Conservation (phyloP, 805 yeast species). For the Metschnikowia shivogae region DNA sequence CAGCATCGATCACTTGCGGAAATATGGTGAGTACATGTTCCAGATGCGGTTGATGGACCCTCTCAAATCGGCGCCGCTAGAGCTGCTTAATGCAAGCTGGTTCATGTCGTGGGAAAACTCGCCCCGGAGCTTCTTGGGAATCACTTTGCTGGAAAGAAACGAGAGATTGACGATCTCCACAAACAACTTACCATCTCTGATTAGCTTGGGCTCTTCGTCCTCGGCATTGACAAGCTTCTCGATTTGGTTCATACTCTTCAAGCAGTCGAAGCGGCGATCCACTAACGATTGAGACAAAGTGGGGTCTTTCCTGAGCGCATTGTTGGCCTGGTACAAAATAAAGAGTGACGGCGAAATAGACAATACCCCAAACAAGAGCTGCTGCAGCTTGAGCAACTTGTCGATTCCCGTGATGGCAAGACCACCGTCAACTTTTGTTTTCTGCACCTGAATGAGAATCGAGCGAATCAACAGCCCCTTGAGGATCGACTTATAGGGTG, state of each 20-base stretch:
- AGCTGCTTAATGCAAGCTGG: slow-evolving; percentile 38
- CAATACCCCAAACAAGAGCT: slow-evolving; percentile 86
- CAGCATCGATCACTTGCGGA: slow-evolving; percentile 11
- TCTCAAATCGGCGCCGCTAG: slow-evolving; percentile 37
- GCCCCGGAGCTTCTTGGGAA: slow-evolving; percentile 46
- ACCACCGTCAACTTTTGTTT: slow-evolving; percentile 92
- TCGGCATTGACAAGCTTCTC: slow-evolving; percentile 46
- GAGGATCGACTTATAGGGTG: slow-evolving; percentile 61
- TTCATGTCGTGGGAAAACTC: slow-evolving; percentile 65
- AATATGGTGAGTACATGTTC: slow-evolving; percentile 50
- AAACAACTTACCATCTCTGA: slow-evolving; percentile 51
- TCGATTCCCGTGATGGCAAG: slow-evolving; percentile 89
- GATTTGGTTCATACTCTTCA: slow-evolving; percentile 50
- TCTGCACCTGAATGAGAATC: slow-evolving; percentile 86
- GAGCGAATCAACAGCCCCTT: slow-evolving; percentile 73
- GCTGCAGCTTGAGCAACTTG: slow-evolving; percentile 82
- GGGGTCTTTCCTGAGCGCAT: slow-evolving; percentile 26
- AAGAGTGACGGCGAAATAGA: slow-evolving; percentile 81
- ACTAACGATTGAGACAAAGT: slow-evolving; percentile 28
- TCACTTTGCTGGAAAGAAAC: slow-evolving; percentile 40
- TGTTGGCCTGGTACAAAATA: slow-evolving; percentile 46
- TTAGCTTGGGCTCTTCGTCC: slow-evolving; percentile 10
- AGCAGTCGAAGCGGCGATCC: slow-evolving; percentile 30
- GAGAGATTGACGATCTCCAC: slow-evolving; percentile 62
- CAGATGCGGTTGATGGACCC: slow-evolving; percentile 55